Base-by-base conservation (phyloP, 1,284 basidiomycete genomes). In the Heterobasidion annosum region DNA sequence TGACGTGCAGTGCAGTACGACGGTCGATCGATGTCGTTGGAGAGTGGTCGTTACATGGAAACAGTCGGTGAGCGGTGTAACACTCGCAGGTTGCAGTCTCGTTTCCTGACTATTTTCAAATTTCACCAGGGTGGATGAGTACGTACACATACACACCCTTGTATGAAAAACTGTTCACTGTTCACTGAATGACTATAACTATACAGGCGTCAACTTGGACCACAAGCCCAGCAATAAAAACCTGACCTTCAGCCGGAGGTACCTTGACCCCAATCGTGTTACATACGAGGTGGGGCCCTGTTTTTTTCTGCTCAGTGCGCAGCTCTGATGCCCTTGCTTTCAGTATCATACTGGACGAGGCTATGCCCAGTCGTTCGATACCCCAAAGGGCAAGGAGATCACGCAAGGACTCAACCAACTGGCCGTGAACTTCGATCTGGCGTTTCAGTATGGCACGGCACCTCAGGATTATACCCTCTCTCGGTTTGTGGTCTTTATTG, bases 41-140 rank as follows among this genome's bases (percentile, higher is more conserved):
- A 91, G 61, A 90, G 88, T 53, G 91, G 91, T 48, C 75, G 88
- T 25, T 94, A 92, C 67, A 87, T 93, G 83, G 91, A 94, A 70
- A 93, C 91, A 6, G 74, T 93, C 55, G 89, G 88, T 73, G 25
- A 25, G 25, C 65, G 60, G 73, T 62, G 13, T 3, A 25, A 5
- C 2, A 12, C 10, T 10, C 10, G 2, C 37, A 40, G n/a, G n/a
- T 3, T 10, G n/a, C 37, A n/a, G 6, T 12, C 12, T 40, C 42
- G 40, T 13, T 52, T 34, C 18, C 35, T 37, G 37, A 49, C 16
- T 2, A 9, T 12, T 48, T 7, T 46, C 12, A n/a, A 16, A 18
- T 42, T 32, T 40, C 33, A 40, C 33, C 35, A 77, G 75, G 78
- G 12, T 82, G 78, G 77, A 64, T 82, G 68, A 78, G 80, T 79